These are phyloP conservation scores for Eucalyptus victrix DNA, from an alignment of 345 rosid genomes.

Conservation along the genomic window DNA sequence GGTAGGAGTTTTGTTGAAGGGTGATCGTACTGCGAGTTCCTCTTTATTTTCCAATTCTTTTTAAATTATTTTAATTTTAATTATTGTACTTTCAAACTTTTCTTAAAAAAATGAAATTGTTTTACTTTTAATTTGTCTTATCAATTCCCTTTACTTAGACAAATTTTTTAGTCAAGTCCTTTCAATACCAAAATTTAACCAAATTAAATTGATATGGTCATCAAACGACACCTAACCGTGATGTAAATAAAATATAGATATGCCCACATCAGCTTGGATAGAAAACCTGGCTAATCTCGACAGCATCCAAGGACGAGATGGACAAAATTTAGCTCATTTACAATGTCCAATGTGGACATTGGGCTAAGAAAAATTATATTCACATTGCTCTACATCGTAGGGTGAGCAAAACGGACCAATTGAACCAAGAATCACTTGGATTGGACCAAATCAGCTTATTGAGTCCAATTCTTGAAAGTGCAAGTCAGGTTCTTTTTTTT, in stretches of 20 bases:
- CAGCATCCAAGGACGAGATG: neutral
- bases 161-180: neutral
- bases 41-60: neutral
- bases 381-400: neutral
- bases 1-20: neutral
- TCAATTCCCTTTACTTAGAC: neutral
- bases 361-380: neutral
- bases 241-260: neutral
- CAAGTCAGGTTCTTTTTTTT: too few relatives aligned
- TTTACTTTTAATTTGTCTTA: neutral
- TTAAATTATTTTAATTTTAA: neutral
- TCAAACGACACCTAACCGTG: neutral
- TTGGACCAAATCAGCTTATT: too few relatives aligned
- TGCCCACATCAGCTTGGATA: neutral
- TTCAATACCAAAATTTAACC: neutral
- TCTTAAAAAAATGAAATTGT: rapidly evolving
- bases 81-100: neutral
- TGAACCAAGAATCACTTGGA: too few relatives aligned
- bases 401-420: rapidly evolving
- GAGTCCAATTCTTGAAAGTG: too few relatives aligned
- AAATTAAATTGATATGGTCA: neutral
- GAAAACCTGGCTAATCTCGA: neutral
- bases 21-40: neutral
- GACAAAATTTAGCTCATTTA: neutral
- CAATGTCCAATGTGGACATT: neutral